A percentile compares a stretch with the other conserved stretches of the same genome.
These are phyloP conservation scores for Moesziomyces aphidis DNA, from an alignment of 1,284 basidiomycete genomes.

Conservation along the genomic window DNA sequence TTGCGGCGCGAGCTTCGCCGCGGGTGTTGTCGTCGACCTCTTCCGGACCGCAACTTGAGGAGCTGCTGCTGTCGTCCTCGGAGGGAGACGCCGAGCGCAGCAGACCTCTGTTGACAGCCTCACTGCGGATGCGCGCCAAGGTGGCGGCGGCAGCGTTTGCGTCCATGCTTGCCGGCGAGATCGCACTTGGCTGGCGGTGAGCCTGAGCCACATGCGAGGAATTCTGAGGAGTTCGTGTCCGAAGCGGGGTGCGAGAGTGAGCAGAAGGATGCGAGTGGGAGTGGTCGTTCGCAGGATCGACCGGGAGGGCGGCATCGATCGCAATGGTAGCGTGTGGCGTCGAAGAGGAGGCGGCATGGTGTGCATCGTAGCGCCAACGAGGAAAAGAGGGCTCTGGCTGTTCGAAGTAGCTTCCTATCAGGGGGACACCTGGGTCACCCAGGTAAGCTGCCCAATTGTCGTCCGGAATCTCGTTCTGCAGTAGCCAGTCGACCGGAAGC, in stretches of 20 bases:
- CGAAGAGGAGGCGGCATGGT: not conserved
- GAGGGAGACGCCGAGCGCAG: not conserved
- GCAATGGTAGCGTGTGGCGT: too few species aligned
- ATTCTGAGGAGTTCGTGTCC: too few species aligned
- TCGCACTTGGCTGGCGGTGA: too few species aligned
- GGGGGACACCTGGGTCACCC: constrained; percentile 7
- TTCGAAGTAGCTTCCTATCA: not conserved
- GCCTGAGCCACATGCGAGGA: too few species aligned
- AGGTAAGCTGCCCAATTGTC: constrained; percentile 6
- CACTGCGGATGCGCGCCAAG: constrained; percentile 1
- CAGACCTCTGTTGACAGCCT: not conserved
- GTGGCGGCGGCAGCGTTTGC: constrained; percentile 1
- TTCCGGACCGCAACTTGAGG: not conserved
- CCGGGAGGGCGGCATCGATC: too few species aligned
- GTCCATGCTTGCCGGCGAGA: not conserved
- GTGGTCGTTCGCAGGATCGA: too few species aligned
- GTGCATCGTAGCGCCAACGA: not conserved
- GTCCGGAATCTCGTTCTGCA: constrained; percentile 1
- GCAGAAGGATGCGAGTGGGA: not conserved
- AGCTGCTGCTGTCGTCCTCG: constrained; percentile 1
- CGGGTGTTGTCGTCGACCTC: too few species aligned
- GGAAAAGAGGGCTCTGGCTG: not conserved
- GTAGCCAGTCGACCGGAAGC: constrained; percentile 5
- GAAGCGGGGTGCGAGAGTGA: not conserved
- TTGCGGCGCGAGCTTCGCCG: too few species aligned